Evolutionary conservation across 306 rosid species (phyloP).

Genomic region (Cicer yamashitae): DNA sequence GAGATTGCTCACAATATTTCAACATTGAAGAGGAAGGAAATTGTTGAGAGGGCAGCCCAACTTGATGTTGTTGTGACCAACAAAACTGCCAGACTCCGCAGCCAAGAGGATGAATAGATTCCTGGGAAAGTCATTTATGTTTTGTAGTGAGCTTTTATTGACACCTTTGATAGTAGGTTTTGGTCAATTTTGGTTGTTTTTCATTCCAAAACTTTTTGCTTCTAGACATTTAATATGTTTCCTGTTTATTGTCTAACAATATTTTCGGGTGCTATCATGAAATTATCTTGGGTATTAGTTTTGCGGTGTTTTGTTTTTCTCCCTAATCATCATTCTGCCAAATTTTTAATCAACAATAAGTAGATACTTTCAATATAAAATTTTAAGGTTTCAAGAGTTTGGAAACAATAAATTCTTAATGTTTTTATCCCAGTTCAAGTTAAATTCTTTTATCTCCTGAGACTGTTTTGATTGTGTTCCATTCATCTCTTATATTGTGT

Average conservation of each 20-base stretch:
- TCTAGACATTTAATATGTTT: conserved; percentile 16
- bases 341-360: too few relatives aligned
- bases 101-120: conserved; percentile 83
- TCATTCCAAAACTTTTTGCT: neutral
- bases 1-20: conserved; percentile 87
- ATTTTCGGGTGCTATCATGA: neutral
- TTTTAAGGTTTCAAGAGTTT: too few relatives aligned
- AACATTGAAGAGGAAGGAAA: conserved; percentile 79
- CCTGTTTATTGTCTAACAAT: neutral
- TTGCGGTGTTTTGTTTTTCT: too few relatives aligned
- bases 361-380: too few relatives aligned
- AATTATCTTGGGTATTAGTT: neutral
- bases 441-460: too few relatives aligned
- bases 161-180: conserved; percentile 14
- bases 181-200: conserved; percentile 3
- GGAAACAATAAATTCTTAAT: too few relatives aligned
- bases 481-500: too few relatives aligned
- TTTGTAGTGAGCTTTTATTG: conserved; percentile 34
- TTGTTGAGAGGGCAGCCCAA: conserved; percentile 84
- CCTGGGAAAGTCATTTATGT: conserved; percentile 12
- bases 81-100: conserved; percentile 81
- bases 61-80: conserved; percentile 88
- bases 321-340: too few relatives aligned
- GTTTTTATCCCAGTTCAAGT: too few relatives aligned
- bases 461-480: too few relatives aligned